These are phyloP conservation scores for Vicia sativa DNA, from an alignment of 306 rosid species.

Conservation along the genomic window DNA sequence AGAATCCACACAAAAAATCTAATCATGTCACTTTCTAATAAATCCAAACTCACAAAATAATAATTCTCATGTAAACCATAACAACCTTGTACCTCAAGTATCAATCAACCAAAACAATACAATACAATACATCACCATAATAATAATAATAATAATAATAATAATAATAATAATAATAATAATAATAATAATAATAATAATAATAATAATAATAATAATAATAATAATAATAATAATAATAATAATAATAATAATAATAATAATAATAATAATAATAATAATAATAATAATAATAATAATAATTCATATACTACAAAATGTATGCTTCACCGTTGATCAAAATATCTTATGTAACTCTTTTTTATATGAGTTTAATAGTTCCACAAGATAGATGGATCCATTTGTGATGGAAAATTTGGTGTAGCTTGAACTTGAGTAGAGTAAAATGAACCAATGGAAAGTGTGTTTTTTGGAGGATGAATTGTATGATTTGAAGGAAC, in stretches of 20 bases:
- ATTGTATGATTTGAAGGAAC: slow-evolving; percentile 39
- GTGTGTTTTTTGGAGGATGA: slow-evolving; percentile 36
- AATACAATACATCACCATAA: slow-evolving; percentile 12
- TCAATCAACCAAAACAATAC: slow-evolving; percentile 18
- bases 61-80: slow-evolving; percentile 25
- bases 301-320: slow-evolving; percentile 46
- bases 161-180: slow-evolving; percentile 34
- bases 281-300: slow-evolving; percentile 34
- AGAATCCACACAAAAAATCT: slow-evolving; percentile 44
- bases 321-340: slow-evolving; percentile 39
- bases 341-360: too few species aligned
- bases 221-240: slow-evolving; percentile 37
- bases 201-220: slow-evolving; percentile 37
- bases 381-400: slow-evolving; percentile 58
- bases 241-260: slow-evolving; percentile 36
- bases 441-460: slow-evolving; percentile 24
- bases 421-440: slow-evolving; percentile 39
- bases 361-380: slow-evolving; percentile 40
- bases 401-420: slow-evolving; percentile 38
- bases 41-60: slow-evolving; percentile 16
- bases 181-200: slow-evolving; percentile 35
- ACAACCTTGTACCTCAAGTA: slow-evolving; percentile 4
- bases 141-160: slow-evolving; percentile 38
- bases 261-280: slow-evolving; percentile 34
- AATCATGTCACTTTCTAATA: slow-evolving; percentile 43